Conservation (phyloP, 2,329 filamentous ascomycete species). For the Aspergillus ruber region DNA sequence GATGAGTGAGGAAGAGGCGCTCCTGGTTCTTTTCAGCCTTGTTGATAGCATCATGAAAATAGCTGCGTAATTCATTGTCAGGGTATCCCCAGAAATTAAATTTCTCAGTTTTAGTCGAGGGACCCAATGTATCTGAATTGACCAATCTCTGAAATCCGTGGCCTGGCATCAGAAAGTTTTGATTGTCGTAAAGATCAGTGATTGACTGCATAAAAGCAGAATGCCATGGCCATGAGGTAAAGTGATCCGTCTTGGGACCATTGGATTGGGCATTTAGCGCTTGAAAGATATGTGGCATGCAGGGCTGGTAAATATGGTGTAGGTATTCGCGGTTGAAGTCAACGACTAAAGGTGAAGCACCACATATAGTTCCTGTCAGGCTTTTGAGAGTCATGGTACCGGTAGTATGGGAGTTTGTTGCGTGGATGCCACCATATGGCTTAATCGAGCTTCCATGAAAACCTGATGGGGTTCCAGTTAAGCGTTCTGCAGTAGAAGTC, state of each 20-base stretch:
- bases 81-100: conserved; percentile 29
- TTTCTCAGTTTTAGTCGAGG: conserved; percentile 9
- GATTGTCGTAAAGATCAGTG: conserved; percentile 22
- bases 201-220: conserved; percentile 24
- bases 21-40: conserved; percentile 23
- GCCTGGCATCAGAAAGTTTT: conserved; percentile 16
- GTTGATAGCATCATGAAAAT: conserved; percentile 27
- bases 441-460: conserved; percentile 8
- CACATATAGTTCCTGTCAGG: conserved; percentile 35
- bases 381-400: conserved; percentile 41
- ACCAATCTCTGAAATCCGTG: conserved; percentile 19
- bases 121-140: conserved; percentile 12
- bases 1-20: conserved; percentile 28
- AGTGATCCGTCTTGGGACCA: conserved; percentile 13
- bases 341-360: conserved; percentile 33
- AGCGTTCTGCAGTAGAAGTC: conserved; percentile 17
- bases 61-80: conserved; percentile 25
- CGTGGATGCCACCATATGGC: conserved; percentile 34
- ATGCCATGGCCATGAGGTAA: conserved; percentile 21
- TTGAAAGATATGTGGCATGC: conserved; percentile 30
- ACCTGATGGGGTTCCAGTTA: conserved; percentile 17
- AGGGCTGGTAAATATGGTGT: conserved; percentile 40
- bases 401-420: conserved; percentile 35
- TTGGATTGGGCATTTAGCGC: conserved; percentile 14
- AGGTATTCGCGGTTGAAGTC: conserved; percentile 38